These are phyloP conservation scores for Pythium aquatile DNA, from an alignment of 352 stramenopile species.

Conservation along the genomic window DNA sequence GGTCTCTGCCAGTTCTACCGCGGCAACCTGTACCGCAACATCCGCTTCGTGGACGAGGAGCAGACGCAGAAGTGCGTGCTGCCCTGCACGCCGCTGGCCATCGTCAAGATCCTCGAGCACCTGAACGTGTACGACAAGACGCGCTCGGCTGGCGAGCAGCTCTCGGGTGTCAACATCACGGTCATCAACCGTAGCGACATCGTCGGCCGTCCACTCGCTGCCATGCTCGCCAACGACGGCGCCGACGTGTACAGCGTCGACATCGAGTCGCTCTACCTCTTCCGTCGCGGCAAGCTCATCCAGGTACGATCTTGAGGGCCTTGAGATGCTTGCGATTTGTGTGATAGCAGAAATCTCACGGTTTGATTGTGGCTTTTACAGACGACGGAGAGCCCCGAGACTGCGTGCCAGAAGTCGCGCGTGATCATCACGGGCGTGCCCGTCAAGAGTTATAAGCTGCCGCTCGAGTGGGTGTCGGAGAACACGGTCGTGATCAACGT, in stretches of 20 bases:
- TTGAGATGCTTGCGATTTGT: neutral
- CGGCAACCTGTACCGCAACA: conserved; percentile 97
- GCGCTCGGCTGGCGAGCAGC: conserved; percentile 51
- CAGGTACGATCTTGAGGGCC: conserved; percentile 25
- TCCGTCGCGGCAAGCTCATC: conserved; percentile 90
- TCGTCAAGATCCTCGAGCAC: conserved; percentile 95
- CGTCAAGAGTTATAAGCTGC: conserved; percentile 91
- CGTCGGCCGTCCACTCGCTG: conserved; percentile 92
- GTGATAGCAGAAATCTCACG: neutral
- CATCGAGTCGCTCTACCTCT: conserved; percentile 95
- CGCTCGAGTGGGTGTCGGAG: conserved; percentile 88
- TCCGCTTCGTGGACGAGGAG: conserved; percentile 92
- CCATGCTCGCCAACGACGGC: conserved; percentile 95
- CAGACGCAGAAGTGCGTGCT: conserved; percentile 94
- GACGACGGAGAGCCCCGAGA: conserved; percentile 82
- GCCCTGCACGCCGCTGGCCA: conserved; percentile 95
- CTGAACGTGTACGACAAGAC: conserved; percentile 85
- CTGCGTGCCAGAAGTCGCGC: conserved; percentile 86
- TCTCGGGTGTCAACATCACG: conserved; percentile 89
- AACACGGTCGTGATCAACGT: conserved; percentile 96
- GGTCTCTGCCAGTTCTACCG: conserved; percentile 95
- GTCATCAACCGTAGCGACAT: conserved; percentile 98
- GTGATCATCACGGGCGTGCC: conserved; percentile 96
- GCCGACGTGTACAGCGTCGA: conserved; percentile 95
- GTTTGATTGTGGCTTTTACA: conserved; percentile 11